Evolutionary conservation across 2,329 filamentous ascomycete species (phyloP).

Genomic region (Albophoma yamanashiensis): DNA sequence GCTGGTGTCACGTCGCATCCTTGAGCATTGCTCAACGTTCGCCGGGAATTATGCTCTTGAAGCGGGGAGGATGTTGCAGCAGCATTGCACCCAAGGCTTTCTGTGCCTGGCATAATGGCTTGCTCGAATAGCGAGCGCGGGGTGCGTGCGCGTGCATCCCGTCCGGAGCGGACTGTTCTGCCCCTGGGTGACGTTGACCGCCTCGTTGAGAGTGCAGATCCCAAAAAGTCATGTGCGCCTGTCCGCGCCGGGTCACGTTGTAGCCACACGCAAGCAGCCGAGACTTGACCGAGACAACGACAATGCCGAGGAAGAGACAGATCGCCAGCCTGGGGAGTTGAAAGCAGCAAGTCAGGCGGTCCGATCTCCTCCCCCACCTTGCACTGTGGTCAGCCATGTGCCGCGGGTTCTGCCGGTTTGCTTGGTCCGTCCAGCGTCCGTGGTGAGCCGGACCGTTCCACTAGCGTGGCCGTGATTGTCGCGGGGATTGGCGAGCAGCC

Average conservation of each 20-base stretch:
- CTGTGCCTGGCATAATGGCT: conserved; percentile 4
- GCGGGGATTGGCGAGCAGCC: conserved; percentile 4
- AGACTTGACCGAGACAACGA: conserved; percentile 4
- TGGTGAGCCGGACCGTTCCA: conserved; percentile 16
- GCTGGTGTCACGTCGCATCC: conserved; percentile 14
- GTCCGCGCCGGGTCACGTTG: background rate
- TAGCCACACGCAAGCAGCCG: conserved; percentile 7
- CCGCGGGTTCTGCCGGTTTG: background rate
- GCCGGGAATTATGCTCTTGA: background rate
- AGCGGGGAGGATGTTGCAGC: background rate
- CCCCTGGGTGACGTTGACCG: background rate
- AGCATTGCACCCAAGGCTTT: background rate
- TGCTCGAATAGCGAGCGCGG: too few species aligned
- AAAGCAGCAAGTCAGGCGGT: background rate
- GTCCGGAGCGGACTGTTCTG: background rate
- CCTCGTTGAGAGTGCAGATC: background rate
- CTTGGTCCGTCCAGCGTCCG: background rate
- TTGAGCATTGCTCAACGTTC: background rate
- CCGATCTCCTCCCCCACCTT: background rate
- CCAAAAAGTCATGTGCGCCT: conserved; percentile 1
- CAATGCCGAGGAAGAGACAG: background rate
- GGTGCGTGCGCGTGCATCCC: background rate
- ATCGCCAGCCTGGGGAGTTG: background rate
- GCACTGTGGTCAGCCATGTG: background rate
- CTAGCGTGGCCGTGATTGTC: conserved; percentile 9